These are phyloP conservation scores for Amanita muscaria DNA, from an alignment of 768 basidiomycete genomes.

Conservation along the genomic window DNA sequence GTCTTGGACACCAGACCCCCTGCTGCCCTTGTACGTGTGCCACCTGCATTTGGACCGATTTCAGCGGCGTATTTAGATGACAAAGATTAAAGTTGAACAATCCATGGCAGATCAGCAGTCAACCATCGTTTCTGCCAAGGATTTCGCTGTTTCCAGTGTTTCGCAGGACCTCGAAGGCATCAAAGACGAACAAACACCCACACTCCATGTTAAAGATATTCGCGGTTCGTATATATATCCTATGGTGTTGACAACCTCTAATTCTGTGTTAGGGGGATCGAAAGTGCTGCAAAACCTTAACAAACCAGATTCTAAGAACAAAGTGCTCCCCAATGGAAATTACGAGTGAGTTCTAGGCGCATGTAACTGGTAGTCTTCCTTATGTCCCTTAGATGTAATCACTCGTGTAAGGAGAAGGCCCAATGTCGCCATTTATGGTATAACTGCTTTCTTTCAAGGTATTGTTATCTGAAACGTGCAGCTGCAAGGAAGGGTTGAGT, in stretches of 20 bases:
- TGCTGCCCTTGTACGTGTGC: slow-evolving; percentile 16
- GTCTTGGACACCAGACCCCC: slow-evolving; percentile 65
- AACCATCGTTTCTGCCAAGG: too few species aligned
- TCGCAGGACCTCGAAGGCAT: neutral
- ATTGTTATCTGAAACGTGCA: slow-evolving; percentile 21
- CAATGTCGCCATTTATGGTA: slow-evolving; percentile 75
- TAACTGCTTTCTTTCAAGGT: slow-evolving; percentile 1
- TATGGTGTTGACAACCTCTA: neutral
- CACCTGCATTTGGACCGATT: neutral
- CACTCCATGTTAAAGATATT: slow-evolving; percentile 23
- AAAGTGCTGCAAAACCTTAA: slow-evolving; percentile 5
- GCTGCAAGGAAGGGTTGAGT: slow-evolving; percentile 62
- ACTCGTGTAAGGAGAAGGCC: slow-evolving; percentile 69
- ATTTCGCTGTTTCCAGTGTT: too few species aligned
- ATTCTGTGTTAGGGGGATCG: neutral
- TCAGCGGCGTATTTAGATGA: slow-evolving; percentile 35
- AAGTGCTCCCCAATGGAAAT: slow-evolving; percentile 48
- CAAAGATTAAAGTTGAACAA: slow-evolving; percentile 41
- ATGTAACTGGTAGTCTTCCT: neutral
- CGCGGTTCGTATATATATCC: slow-evolving; percentile 13
- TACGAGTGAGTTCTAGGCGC: slow-evolving; percentile 40
- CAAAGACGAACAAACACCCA: neutral
- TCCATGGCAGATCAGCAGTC: too few species aligned
- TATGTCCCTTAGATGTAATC: slow-evolving; percentile 54
- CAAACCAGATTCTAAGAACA: slow-evolving; percentile 13